A percentile compares a stretch with the other conserved stretches of the same genome.
Conservation (phyloP, 2,329 filamentous ascomycete genomes). For the Colletotrichum camelliae region DNA sequence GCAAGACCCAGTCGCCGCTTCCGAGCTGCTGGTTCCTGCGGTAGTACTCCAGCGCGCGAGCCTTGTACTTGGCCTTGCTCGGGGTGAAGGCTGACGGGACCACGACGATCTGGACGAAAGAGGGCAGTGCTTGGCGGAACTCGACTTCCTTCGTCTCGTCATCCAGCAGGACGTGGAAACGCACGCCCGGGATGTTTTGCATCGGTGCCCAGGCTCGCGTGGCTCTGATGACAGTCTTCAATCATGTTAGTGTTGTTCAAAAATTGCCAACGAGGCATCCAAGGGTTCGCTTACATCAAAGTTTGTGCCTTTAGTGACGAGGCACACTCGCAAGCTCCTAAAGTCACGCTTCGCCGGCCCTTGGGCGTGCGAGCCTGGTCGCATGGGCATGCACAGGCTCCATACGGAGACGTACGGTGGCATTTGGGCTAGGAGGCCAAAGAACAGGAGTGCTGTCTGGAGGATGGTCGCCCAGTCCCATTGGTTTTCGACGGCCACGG, state of each 20-base stretch:
- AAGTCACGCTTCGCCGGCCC: neutral
- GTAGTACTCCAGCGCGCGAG: neutral
- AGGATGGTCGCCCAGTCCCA: neutral
- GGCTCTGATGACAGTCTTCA: neutral
- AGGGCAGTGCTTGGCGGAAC: neutral
- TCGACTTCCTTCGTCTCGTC: neutral
- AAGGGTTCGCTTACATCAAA: neutral
- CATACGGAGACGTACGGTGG: neutral
- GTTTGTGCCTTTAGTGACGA: neutral
- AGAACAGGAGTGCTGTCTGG: neutral
- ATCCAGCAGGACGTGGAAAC: neutral
- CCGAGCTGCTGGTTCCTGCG: neutral
- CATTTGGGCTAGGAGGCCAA: neutral
- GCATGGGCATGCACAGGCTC: neutral
- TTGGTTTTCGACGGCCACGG: neutral
- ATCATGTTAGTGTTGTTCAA: neutral
- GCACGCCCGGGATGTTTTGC: neutral
- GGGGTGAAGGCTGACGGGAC: neutral
- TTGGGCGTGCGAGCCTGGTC: neutral
- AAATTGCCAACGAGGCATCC: fast-evolving
- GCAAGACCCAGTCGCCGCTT: neutral
- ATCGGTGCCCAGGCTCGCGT: neutral
- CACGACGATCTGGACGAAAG: neutral
- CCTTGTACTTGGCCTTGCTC: neutral
- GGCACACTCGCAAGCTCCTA: neutral